These are phyloP conservation scores for Aeschynomene evenia DNA, from an alignment of 306 rosid species.

Conservation along the genomic window DNA sequence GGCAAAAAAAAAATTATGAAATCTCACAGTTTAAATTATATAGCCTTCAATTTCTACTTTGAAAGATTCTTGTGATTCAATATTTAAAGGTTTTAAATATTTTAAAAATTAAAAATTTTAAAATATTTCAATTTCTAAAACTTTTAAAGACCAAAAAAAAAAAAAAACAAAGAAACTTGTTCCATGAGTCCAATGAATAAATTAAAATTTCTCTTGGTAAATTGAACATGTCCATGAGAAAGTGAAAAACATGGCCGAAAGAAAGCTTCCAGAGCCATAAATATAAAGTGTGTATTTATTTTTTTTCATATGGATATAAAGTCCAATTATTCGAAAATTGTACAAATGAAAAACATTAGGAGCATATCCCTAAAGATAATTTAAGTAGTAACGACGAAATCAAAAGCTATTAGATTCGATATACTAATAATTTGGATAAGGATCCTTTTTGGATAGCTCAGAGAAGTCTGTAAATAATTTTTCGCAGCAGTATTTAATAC, in stretches of 20 bases:
- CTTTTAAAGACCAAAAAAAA: no score
- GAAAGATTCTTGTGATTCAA: no score
- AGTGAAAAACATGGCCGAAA: neutral
- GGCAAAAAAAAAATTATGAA: no score
- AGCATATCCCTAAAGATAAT: neutral
- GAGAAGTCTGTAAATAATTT: neutral
- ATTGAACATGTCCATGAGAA: neutral
- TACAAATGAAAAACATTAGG: neutral
- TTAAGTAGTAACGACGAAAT: neutral
- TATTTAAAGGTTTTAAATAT: no score
- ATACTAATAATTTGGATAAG: neutral
- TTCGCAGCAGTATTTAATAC: neutral
- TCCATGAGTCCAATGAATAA: neutral
- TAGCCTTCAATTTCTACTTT: no score
- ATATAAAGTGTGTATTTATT: neutral
- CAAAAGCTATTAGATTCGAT: conserved; percentile 12
- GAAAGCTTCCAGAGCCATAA: neutral
- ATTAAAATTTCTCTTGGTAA: neutral
- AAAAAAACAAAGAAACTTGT: neutral
- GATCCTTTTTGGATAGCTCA: no score
- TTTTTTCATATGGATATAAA: neutral
- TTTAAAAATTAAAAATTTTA: no score
- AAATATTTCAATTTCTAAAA: no score
- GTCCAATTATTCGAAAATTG: neutral
- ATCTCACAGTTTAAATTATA: no score